phyloP scores from a whole-genome alignment of 495 filamentous ascomycete genomes.

The Cryomyces minteri region DNA sequence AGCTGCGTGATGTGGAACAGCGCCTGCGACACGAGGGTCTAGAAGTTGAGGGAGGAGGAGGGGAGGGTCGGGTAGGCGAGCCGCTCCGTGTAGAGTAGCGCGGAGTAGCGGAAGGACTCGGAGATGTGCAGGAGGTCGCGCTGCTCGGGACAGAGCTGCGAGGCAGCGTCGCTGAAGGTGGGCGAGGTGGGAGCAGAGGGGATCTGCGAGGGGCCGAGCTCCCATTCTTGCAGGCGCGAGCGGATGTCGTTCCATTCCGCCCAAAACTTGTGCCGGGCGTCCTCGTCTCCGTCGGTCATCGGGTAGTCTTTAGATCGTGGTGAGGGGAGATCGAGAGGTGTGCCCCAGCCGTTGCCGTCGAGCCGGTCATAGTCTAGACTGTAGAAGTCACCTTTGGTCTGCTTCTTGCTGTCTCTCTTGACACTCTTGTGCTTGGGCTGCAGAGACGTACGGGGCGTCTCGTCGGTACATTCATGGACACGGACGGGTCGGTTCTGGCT shows the following conservation, averaged over 20 bases:
- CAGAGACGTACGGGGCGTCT: slow-evolving; percentile 13
- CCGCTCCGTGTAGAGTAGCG: slow-evolving; percentile 79
- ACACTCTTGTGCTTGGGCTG: slow-evolving; percentile 13
- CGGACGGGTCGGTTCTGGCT: slow-evolving; percentile 39
- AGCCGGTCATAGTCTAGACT: slow-evolving; percentile 35
- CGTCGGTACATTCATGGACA: slow-evolving; percentile 13
- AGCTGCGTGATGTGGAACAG: slow-evolving; percentile 67
- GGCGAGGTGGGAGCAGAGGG: slow-evolving; percentile 21
- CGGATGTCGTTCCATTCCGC: slow-evolving; percentile 69
- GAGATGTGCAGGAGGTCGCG: slow-evolving; percentile 48
- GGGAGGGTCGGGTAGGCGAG: slow-evolving; percentile 62
- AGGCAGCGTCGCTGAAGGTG: slow-evolving; percentile 10
- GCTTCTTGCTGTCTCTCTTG: neutral
- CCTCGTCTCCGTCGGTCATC: slow-evolving; percentile 20
- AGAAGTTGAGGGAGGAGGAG: slow-evolving; percentile 60
- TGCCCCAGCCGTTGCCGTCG: slow-evolving; percentile 34
- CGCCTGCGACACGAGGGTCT: slow-evolving; percentile 61
- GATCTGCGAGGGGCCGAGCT: slow-evolving; percentile 38
- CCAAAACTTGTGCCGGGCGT: slow-evolving; percentile 55
- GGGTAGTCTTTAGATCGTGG: slow-evolving; percentile 25
- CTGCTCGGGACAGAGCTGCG: slow-evolving; percentile 19
- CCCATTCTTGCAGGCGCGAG: slow-evolving; percentile 60
- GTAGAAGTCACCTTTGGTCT: slow-evolving; percentile 22
- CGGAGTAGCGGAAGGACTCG: slow-evolving; percentile 78
- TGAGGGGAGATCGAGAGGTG: slow-evolving; percentile 3